Evolutionary conservation across 768 basidiomycete genomes (phyloP).

Genomic region (Boletus rubescentipes): DNA sequence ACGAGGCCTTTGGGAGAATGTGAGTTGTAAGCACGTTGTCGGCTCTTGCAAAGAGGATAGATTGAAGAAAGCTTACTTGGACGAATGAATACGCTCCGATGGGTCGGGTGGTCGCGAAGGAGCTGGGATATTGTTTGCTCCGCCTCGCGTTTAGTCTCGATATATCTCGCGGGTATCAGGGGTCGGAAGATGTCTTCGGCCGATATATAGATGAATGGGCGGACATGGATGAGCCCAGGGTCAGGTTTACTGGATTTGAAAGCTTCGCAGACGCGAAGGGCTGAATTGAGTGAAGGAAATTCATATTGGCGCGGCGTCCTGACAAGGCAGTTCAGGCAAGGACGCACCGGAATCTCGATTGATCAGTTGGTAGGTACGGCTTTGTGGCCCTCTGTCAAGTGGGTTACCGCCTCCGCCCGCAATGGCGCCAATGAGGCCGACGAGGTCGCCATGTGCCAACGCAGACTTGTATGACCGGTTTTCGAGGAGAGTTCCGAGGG

Average conservation of each 20-base stretch:
- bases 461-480: constrained; percentile 77
- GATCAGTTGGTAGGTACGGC: constrained; percentile 68
- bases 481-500: constrained; percentile 88
- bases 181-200: constrained; percentile 88
- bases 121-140: constrained; percentile 66
- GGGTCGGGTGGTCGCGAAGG: constrained; percentile 41
- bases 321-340: constrained; percentile 8
- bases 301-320: constrained; percentile 5
- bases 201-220: constrained; percentile 92
- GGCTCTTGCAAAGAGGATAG: constrained; percentile 7
- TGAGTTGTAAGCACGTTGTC: constrained; percentile 14
- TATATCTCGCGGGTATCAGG: constrained; percentile 80
- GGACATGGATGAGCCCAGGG: constrained; percentile 30
- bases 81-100: constrained; percentile 78
- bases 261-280: constrained; percentile 74
- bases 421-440: constrained; percentile 50
- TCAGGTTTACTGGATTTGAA: constrained; percentile 52
- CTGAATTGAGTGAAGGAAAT: constrained; percentile 37
- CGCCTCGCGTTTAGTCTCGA: constrained; percentile 91
- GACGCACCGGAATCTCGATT: constrained; percentile 88
- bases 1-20: constrained; percentile 66
- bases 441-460: constrained; percentile 56
- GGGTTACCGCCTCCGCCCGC: constrained; percentile 53
- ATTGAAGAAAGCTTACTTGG: constrained; percentile 64
- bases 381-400: constrained; percentile 45